These are phyloP conservation scores for Fusarium bactridioides DNA, from an alignment of 2,329 filamentous ascomycete genomes.

Conservation along the genomic window DNA sequence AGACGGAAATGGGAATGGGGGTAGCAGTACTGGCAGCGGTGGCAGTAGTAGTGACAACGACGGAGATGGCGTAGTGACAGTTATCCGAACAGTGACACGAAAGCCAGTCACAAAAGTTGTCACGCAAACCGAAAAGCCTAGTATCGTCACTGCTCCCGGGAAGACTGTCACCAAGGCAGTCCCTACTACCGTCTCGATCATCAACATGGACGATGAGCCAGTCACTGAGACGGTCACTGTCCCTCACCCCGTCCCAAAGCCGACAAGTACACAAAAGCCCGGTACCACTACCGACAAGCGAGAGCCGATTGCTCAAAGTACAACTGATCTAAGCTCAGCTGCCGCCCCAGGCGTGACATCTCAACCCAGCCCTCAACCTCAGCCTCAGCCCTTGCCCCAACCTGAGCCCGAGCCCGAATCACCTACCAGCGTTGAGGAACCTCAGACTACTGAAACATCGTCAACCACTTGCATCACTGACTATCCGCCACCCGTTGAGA, in stretches of 20 bases:
- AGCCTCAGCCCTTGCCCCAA: conserved; percentile 9
- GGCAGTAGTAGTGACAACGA: conserved; percentile 21
- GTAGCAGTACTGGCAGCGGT: conserved; percentile 18
- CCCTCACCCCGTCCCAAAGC: conserved; percentile 14
- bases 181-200: conserved; percentile 45
- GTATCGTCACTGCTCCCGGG: conserved; percentile 40
- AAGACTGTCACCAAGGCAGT: conserved; percentile 41
- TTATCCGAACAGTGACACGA: conserved; percentile 47
- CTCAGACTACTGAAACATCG: not conserved
- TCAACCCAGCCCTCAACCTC: not conserved
- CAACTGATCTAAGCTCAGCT: conserved; percentile 10
- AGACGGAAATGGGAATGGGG: conserved; percentile 1
- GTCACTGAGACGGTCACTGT: conserved; percentile 42
- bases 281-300: not conserved
- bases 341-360: conserved; percentile 5
- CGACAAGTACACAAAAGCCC: not conserved
- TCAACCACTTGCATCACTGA: not conserved
- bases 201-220: conserved; percentile 39
- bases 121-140: conserved; percentile 38
- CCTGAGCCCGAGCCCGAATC: conserved; percentile 12
- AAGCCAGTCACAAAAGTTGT: conserved; percentile 41
- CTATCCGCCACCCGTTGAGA: conserved; percentile 2
- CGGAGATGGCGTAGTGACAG: conserved; percentile 41
- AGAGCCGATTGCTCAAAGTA: not conserved
- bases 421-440: not conserved